These are phyloP conservation scores for Curvularia sp. DNA, from an alignment of 2,329 filamentous ascomycete species.

Conservation along the genomic window DNA sequence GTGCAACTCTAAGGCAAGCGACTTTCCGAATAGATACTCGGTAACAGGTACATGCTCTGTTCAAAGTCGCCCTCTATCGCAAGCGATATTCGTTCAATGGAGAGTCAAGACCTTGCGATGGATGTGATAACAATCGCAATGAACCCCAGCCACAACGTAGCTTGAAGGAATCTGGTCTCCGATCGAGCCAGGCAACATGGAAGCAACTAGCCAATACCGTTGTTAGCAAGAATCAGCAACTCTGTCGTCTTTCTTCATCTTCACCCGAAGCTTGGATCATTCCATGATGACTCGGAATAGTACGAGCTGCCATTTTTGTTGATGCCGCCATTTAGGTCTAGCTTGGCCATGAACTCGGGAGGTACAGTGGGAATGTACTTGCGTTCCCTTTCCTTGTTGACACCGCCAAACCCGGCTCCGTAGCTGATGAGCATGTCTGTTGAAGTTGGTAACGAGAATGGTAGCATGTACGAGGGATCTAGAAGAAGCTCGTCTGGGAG, in stretches of 20 bases:
- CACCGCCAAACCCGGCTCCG: slow-evolving; percentile 90
- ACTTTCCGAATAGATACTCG: neutral
- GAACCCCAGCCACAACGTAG: neutral
- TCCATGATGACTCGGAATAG: slow-evolving; percentile 45
- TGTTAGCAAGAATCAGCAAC: slow-evolving; percentile 13
- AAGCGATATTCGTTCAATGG: neutral
- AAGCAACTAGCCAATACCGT: slow-evolving; percentile 9
- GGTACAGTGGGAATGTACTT: slow-evolving; percentile 97
- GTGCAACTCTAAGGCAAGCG: neutral
- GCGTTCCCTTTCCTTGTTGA: slow-evolving; percentile 87
- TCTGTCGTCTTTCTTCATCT: slow-evolving; percentile 9
- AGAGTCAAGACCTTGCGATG: neutral
- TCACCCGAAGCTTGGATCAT: slow-evolving; percentile 47
- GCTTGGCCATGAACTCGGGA: slow-evolving; percentile 86
- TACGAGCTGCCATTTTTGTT: slow-evolving; percentile 44
- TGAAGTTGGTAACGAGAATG: slow-evolving; percentile 92
- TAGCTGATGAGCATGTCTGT: slow-evolving; percentile 98
- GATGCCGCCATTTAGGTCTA: slow-evolving; percentile 66
- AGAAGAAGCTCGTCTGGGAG: slow-evolving; percentile 78
- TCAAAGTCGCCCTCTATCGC: neutral
- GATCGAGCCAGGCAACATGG: slow-evolving; percentile 12
- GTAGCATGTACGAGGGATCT: slow-evolving; percentile 89
- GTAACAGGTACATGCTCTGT: neutral
- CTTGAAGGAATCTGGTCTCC: slow-evolving; percentile 13
- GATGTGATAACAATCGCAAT: slow-evolving; percentile 1